phyloP scores from a whole-genome alignment of 306 rosid species.

The Vicia villosa region DNA sequence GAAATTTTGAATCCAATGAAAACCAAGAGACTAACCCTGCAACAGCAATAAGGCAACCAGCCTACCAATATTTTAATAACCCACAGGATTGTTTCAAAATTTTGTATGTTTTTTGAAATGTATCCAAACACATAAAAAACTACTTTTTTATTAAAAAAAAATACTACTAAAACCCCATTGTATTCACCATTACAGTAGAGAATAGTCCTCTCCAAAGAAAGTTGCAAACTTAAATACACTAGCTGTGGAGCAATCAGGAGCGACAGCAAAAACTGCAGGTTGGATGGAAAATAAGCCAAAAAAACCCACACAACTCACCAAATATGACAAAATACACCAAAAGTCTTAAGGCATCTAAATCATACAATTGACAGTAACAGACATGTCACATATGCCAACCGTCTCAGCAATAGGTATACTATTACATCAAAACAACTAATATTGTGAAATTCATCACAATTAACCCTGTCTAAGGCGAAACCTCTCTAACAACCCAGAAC shows the following conservation, averaged over 20 bases:
- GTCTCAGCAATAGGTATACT: too few species aligned
- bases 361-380: too few species aligned
- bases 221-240: neutral
- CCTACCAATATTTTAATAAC: constrained; percentile 7
- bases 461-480: too few species aligned
- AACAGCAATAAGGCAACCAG: neutral
- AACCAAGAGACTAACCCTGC: constrained; percentile 15
- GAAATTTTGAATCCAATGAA: neutral
- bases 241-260: neutral
- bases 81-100: neutral
- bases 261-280: constrained; percentile 1
- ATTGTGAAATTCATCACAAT: too few species aligned
- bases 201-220: neutral
- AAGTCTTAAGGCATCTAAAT: too few species aligned
- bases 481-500: too few species aligned
- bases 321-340: too few species aligned
- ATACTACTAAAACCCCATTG: neutral
- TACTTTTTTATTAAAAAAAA: neutral
- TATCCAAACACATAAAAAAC: neutral
- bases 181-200: neutral
- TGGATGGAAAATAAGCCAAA: neutral
- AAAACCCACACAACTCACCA: neutral
- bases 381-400: too few species aligned
- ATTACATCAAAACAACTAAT: too few species aligned
- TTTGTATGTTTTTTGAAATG: neutral